Percentiles rank a stretch among this genome's conserved stretches.
phyloP scores from a whole-genome alignment of 2,329 filamentous ascomycete species.

The Alternaria angustiovoidea region DNA sequence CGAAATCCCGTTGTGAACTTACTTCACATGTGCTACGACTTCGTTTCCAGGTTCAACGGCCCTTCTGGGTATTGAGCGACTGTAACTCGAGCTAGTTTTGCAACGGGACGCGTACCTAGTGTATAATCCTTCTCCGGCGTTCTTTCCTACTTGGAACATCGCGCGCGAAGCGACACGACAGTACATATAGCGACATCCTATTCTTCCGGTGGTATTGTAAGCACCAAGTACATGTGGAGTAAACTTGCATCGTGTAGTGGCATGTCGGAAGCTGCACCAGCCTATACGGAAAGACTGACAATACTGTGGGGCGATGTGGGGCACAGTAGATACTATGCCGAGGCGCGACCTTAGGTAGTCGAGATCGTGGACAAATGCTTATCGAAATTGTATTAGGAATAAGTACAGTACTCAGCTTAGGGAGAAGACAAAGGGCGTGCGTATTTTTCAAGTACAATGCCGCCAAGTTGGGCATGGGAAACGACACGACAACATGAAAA shows the following conservation, averaged over 20 bases:
- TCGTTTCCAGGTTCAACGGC: neutral
- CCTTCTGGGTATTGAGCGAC: neutral
- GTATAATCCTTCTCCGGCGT: neutral
- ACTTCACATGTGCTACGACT: neutral
- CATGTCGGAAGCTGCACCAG: slow-evolving; percentile 20
- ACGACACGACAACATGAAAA: neutral
- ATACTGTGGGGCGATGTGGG: slow-evolving; percentile 11
- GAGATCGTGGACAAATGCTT: neutral
- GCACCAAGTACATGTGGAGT: neutral
- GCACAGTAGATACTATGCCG: neutral
- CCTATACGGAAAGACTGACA: neutral
- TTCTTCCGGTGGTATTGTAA: neutral
- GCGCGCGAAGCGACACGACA: neutral
- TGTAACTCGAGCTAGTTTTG: neutral
- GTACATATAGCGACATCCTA: neutral
- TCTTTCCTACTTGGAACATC: neutral
- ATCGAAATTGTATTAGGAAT: neutral
- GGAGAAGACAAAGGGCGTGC: neutral
- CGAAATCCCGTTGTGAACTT: neutral
- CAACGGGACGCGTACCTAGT: neutral
- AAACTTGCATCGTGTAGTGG: neutral
- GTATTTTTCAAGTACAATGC: neutral
- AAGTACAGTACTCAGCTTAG: neutral
- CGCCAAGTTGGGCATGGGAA: slow-evolving; percentile 5
- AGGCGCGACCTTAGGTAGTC: neutral